Evolutionary conservation across 2,329 filamentous ascomycete species (phyloP).

Genomic region (Achaetomium macrosporum): DNA sequence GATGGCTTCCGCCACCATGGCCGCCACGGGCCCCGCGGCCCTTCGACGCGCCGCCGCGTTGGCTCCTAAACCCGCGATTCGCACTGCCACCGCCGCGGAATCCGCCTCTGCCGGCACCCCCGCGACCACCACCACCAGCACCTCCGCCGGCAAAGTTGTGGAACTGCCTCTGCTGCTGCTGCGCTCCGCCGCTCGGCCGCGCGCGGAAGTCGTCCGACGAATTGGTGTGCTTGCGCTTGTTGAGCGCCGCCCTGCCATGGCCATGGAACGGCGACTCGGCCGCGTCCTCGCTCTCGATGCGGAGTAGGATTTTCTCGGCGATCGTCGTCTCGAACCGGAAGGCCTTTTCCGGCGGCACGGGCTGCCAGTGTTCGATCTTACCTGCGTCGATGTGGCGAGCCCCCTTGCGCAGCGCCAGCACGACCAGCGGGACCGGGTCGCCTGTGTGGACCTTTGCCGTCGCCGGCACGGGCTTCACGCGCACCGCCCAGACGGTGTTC

Average conservation of each 20-base stretch:
- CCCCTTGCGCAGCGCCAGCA: slow-evolving; percentile 72
- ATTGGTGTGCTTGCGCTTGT: slow-evolving; percentile 56
- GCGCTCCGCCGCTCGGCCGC: slow-evolving; percentile 20
- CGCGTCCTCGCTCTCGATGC: slow-evolving; percentile 65
- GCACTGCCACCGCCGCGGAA: slow-evolving; percentile 33
- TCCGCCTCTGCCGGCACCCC: slow-evolving; percentile 33
- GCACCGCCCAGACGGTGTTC: slow-evolving; percentile 80
- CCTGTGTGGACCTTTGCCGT: slow-evolving; percentile 70
- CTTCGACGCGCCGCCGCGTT: slow-evolving; percentile 29
- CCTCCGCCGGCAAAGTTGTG: slow-evolving; percentile 30
- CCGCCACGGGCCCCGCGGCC: slow-evolving; percentile 36
- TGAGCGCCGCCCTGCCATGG: neutral
- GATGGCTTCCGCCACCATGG: slow-evolving; percentile 44
- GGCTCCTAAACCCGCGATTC: slow-evolving; percentile 31
- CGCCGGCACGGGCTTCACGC: slow-evolving; percentile 65
- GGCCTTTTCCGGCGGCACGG: slow-evolving; percentile 62
- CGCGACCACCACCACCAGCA: slow-evolving; percentile 27
- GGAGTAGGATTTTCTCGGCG: slow-evolving; percentile 77
- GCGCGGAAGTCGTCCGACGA: slow-evolving; percentile 44
- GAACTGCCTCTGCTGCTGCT: slow-evolving; percentile 26
- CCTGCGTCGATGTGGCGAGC: slow-evolving; percentile 72
- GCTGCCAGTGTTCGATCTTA: slow-evolving; percentile 78
- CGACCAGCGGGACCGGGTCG: slow-evolving; percentile 69
- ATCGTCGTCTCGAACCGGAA: slow-evolving; percentile 78
- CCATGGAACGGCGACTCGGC: slow-evolving; percentile 37